A percentile compares a stretch with the other conserved stretches of the same genome.
Conservation (phyloP, 176 grass and related monocot genomes). For the Zea luxurians region DNA sequence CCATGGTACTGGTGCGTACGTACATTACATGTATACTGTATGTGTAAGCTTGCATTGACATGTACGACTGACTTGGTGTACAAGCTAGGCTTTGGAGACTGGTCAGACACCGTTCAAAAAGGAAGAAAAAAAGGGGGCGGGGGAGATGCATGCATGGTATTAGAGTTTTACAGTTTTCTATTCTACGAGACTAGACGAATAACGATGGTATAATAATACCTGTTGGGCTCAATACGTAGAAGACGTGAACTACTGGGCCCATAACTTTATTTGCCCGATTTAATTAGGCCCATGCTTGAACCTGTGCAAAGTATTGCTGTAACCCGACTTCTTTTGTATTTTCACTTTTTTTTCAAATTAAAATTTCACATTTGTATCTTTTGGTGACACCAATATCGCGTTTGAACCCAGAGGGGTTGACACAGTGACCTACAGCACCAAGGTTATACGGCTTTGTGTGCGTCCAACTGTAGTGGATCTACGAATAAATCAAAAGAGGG, state of each 20-base stretch:
- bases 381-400: too few species aligned
- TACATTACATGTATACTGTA: background rate
- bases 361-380: too few species aligned
- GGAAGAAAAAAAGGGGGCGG: background rate
- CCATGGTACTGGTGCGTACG: slow-evolving; percentile 2
- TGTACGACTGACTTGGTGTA: slow-evolving; percentile 19
- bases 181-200: background rate
- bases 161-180: background rate
- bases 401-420: too few species aligned
- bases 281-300: background rate
- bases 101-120: background rate
- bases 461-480: too few species aligned
- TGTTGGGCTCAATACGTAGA: background rate
- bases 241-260: background rate
- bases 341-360: too few species aligned
- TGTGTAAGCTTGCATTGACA: slow-evolving; percentile 1
- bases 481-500: too few species aligned
- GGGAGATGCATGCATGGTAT: background rate
- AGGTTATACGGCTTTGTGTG: too few species aligned
- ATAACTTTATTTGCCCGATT: background rate
- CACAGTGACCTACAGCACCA: too few species aligned
- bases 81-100: slow-evolving; percentile 27
- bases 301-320: background rate
- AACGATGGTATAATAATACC: background rate
- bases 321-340: too few species aligned